Evolutionary conservation across 2,329 filamentous ascomycete genomes (phyloP).

Genomic region (Pseudofabraea citricarpa): DNA sequence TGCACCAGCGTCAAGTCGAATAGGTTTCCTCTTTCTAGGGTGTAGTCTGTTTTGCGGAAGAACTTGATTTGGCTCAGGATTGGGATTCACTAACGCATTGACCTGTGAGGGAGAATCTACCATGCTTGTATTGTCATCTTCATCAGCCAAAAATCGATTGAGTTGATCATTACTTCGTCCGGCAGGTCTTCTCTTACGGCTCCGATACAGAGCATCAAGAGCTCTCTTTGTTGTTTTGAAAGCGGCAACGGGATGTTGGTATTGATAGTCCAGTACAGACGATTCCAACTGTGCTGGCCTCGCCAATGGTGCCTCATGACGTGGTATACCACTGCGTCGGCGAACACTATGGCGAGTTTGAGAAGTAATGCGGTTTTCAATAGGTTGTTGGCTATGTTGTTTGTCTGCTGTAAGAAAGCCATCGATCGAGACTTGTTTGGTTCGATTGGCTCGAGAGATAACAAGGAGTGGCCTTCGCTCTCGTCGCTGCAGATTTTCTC

Average conservation of each 20-base stretch:
- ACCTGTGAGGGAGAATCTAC: conserved; percentile 8
- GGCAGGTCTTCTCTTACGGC: conserved; percentile 27
- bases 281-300: conserved; percentile 54
- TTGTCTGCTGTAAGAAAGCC: too few relatives aligned
- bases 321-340: too few relatives aligned
- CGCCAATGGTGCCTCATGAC: conserved; percentile 13
- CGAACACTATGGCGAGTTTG: too few relatives aligned
- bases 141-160: conserved; percentile 30
- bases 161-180: conserved; percentile 28
- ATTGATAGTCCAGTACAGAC: conserved; percentile 31
- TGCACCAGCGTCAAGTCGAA: conserved; percentile 25
- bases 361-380: too few relatives aligned
- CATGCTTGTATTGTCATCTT: conserved; percentile 13
- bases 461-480: conserved; percentile 11
- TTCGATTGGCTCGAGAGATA: conserved; percentile 13
- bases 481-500: neutral
- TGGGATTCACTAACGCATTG: neutral
- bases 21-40: conserved; percentile 21
- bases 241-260: conserved; percentile 25
- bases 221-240: conserved; percentile 49
- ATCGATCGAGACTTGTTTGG: conserved; percentile 21
- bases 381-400: too few relatives aligned
- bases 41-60: conserved; percentile 1
- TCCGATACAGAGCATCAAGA: conserved; percentile 50
- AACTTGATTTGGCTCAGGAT: neutral